A percentile compares a stretch with the other conserved stretches of the same genome.
These are phyloP conservation scores for Rhizopus delemar DNA, from an alignment of 371 early-diverging fungal species.

Conservation along the genomic window DNA sequence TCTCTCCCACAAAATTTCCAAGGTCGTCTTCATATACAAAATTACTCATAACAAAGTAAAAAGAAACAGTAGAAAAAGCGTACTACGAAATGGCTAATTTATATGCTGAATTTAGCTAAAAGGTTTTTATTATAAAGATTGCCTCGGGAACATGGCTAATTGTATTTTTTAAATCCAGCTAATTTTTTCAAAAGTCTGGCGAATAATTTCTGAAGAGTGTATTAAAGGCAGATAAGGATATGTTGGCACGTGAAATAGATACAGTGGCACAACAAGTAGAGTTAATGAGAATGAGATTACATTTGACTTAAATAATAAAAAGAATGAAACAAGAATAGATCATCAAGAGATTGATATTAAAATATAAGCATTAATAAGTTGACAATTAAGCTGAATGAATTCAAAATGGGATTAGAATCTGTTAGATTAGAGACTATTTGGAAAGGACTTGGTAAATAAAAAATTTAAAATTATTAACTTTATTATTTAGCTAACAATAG, in stretches of 20 bases:
- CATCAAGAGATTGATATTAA: constrained; percentile 73
- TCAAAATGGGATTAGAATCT: constrained; percentile 81
- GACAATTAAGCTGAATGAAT: constrained; percentile 69
- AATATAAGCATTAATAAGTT: constrained; percentile 81
- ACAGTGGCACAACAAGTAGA: constrained; percentile 67
- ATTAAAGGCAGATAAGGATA: constrained; percentile 65
- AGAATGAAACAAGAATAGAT: constrained; percentile 73
- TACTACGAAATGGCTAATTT: too few species aligned
- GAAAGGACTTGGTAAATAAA: constrained; percentile 57
- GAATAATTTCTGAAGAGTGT: too few species aligned
- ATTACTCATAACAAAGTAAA: too few species aligned
- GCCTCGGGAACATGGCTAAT: too few species aligned
- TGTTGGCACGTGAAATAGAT: constrained; percentile 75
- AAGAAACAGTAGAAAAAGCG: too few species aligned
- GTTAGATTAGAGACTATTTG: constrained; percentile 74
- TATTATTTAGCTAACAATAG: constrained; percentile 13
- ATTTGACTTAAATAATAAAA: constrained; percentile 82
- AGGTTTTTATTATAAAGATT: too few species aligned
- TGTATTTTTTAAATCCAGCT: neutral
- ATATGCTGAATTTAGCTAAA: too few species aligned
- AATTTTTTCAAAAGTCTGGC: neutral
- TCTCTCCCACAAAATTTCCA: too few species aligned
- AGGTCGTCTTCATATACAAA: too few species aligned
- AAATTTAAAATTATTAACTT: neutral
- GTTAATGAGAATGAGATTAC: constrained; percentile 72